Conservation (phyloP, 495 filamentous ascomycete genomes). For the Penicillium alfredii region DNA sequence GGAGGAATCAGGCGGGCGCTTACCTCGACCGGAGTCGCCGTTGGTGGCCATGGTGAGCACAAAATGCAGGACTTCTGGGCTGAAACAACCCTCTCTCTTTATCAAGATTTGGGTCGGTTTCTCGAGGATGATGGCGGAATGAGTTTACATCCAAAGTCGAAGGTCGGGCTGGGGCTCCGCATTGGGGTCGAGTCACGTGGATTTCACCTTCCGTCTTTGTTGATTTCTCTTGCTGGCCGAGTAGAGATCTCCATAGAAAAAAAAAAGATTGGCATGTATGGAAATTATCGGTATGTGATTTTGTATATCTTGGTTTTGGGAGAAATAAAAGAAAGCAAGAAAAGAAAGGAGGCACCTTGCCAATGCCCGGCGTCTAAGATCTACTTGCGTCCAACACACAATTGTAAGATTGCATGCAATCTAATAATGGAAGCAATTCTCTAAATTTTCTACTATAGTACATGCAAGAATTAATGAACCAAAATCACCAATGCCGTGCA, state of each 20-base stretch:
- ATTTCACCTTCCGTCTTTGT: constrained; percentile 5
- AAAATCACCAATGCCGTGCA: constrained; percentile 32
- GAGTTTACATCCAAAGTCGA: constrained; percentile 15
- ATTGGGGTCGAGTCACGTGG: constrained; percentile 32
- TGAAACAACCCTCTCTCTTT: constrained; percentile 4
- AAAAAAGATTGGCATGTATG: too few species aligned
- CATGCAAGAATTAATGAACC: too few species aligned
- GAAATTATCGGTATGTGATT: background rate
- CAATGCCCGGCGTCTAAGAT: too few species aligned
- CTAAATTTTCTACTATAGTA: constrained; percentile 9
- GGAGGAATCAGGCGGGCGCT: constrained; percentile 6
- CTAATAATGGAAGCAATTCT: too few species aligned
- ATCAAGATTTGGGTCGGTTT: background rate
- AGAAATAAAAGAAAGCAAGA: too few species aligned
- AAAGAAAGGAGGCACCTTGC: too few species aligned
- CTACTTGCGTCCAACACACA: too few species aligned
- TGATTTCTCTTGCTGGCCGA: background rate
- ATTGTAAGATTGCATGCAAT: too few species aligned
- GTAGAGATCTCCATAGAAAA: too few species aligned
- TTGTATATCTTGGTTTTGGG: constrained; percentile 6
- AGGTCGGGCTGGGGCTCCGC: constrained; percentile 32
- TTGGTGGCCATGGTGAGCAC: constrained; percentile 35
- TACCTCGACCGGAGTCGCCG: constrained; percentile 35
- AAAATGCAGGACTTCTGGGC: constrained; percentile 5
- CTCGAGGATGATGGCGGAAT: constrained; percentile 5